Conservation (phyloP, 2,329 filamentous ascomycete species). For the Cercospora zeae-maydis region DNA sequence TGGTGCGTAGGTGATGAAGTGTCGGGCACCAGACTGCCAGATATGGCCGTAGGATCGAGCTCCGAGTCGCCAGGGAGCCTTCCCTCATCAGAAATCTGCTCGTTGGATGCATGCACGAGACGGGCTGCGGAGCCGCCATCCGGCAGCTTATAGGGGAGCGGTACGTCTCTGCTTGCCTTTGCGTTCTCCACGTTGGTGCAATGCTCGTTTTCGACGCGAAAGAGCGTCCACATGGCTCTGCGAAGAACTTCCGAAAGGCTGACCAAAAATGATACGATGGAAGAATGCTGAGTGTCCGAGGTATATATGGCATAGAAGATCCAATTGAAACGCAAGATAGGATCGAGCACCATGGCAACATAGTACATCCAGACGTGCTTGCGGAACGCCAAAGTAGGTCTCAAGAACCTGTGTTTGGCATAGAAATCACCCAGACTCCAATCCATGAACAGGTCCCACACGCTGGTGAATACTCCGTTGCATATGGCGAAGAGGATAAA, state of each 20-base stretch:
- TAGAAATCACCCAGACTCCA: constrained; percentile 76
- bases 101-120: neutral
- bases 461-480: constrained; percentile 76
- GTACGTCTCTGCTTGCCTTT: constrained; percentile 21
- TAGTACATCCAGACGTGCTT: constrained; percentile 76
- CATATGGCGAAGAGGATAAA: constrained; percentile 79
- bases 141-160: constrained; percentile 23
- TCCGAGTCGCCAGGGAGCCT: neutral
- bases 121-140: neutral
- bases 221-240: constrained; percentile 83
- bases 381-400: constrained; percentile 77
- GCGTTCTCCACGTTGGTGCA: constrained; percentile 70
- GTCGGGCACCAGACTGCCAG: neutral
- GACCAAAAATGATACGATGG: constrained; percentile 74
- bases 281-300: constrained; percentile 75
- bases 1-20: neutral
- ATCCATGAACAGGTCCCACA: constrained; percentile 97
- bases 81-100: neutral
- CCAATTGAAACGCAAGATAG: constrained; percentile 87
- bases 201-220: constrained; percentile 97
- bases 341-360: constrained; percentile 74
- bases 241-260: constrained; percentile 75
- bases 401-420: constrained; percentile 58
- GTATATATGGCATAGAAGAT: constrained; percentile 87
- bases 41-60: neutral